A percentile compares a stretch with the other conserved stretches of the same genome.
phyloP scores from a whole-genome alignment of 257 asterid species.

The Nicotiana undulata region DNA sequence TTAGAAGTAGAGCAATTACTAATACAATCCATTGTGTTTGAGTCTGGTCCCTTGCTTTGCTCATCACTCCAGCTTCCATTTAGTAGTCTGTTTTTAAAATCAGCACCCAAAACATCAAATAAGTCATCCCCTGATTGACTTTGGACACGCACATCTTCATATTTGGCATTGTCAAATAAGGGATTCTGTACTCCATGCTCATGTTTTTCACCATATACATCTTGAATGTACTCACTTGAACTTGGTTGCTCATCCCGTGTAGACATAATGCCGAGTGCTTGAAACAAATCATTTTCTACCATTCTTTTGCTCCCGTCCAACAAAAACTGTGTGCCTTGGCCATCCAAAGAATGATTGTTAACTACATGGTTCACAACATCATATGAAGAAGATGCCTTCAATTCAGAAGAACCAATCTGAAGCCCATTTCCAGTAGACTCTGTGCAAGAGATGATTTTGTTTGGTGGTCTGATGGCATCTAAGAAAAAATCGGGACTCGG shows the following conservation, averaged over 20 bases:
- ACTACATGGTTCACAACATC: conserved; percentile 16
- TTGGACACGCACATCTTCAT: conserved; percentile 27
- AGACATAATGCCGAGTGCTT: conserved; percentile 19
- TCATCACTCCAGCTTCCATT: conserved; percentile 37
- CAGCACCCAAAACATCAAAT: conserved; percentile 80
- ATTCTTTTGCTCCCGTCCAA: conserved; percentile 13
- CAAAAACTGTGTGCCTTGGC: conserved; percentile 16
- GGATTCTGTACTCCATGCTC: conserved; percentile 20
- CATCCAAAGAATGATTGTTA: conserved; percentile 18
- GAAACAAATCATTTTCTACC: conserved; percentile 23
- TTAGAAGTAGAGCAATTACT: conserved; percentile 16
- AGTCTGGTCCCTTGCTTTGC: conserved; percentile 22
- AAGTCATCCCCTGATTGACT: conserved; percentile 60
- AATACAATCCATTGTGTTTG: conserved; percentile 22
- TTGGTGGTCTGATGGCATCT: conserved; percentile 20
- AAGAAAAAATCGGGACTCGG: conserved; percentile 2
- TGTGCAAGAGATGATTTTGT: conserved; percentile 13
- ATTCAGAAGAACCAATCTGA: conserved; percentile 25
- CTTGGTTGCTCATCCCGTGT: conserved; percentile 16
- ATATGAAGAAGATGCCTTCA: conserved; percentile 23
- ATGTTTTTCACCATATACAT: conserved; percentile 27
- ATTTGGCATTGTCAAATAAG: conserved; percentile 9
- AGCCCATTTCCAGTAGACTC: conserved; percentile 8
- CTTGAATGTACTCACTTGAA: conserved; percentile 21
- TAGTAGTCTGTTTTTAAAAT: conserved; percentile 54